phyloP scores from a whole-genome alignment of 441 rosid species.

The Populus hybrid region DNA sequence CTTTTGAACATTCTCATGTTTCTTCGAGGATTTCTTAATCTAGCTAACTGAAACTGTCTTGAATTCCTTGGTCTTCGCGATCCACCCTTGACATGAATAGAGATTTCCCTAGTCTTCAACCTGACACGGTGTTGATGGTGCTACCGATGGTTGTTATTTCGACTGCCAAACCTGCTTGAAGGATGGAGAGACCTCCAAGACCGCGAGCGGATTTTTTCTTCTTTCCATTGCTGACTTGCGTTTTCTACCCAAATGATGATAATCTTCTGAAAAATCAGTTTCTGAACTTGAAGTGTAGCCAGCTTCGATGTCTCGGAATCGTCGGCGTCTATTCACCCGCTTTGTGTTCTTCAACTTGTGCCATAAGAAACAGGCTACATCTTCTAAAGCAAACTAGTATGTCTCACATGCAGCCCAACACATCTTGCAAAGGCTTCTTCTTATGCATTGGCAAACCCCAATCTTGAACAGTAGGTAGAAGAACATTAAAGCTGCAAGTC shows the following conservation, averaged over 20 bases:
- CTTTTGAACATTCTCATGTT: conserved; percentile 26
- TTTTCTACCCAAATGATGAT: conserved; percentile 6
- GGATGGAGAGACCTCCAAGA: conserved; percentile 8
- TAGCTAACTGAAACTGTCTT: conserved; percentile 23
- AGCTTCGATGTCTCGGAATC: conserved; percentile 43
- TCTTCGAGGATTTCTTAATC: conserved; percentile 13
- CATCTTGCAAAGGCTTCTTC: conserved; percentile 66
- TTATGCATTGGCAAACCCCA: conserved; percentile 77
- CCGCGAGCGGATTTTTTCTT: conserved; percentile 35
- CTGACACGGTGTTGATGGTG: conserved; percentile 20
- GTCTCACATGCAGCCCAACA: conserved; percentile 59
- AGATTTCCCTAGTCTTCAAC: conserved; percentile 34
- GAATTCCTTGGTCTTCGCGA: conserved; percentile 39
- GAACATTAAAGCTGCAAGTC: conserved; percentile 58
- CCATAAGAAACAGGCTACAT: conserved; percentile 53
- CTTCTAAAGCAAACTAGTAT: conserved; percentile 51
- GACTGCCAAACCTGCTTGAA: background rate
- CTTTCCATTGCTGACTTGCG: conserved; percentile 8
- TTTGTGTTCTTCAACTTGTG: conserved; percentile 50
- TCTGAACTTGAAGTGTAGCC: conserved; percentile 28
- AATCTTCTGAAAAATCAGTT: conserved; percentile 21
- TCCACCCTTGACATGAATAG: conserved; percentile 36
- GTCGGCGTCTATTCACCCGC: conserved; percentile 30
- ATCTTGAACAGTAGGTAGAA: conserved; percentile 60
- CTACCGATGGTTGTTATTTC: conserved; percentile 8